These are phyloP conservation scores for Piloderma croceum DNA, from an alignment of 768 basidiomycete genomes.

Conservation along the genomic window DNA sequence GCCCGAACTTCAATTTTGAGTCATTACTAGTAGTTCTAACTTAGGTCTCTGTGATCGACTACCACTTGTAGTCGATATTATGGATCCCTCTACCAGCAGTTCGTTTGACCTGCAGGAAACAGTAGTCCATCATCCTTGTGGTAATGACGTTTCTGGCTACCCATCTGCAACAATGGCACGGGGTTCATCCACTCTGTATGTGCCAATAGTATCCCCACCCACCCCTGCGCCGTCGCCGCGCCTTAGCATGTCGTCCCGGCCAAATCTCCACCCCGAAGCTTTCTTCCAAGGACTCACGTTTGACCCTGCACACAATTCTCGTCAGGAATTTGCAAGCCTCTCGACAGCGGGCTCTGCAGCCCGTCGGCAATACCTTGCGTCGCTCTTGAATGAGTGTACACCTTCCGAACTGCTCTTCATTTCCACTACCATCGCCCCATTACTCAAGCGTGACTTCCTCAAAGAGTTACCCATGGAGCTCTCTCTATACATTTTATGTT, in stretches of 20 bases:
- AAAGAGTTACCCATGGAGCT: slow-evolving; percentile 48
- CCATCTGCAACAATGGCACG: neutral
- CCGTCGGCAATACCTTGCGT: slow-evolving; percentile 47
- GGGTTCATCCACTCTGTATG: slow-evolving; percentile 34
- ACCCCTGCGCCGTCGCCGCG: slow-evolving; percentile 60
- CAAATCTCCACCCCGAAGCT: slow-evolving; percentile 5
- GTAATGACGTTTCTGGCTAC: too few relatives aligned
- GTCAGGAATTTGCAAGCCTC: slow-evolving; percentile 28
- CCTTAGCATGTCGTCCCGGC: slow-evolving; percentile 17
- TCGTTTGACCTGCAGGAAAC: too few relatives aligned
- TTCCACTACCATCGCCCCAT: slow-evolving; percentile 55
- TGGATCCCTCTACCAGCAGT: too few relatives aligned
- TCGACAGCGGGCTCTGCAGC: slow-evolving; percentile 31
- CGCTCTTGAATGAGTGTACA: slow-evolving; percentile 48
- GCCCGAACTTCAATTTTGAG: too few relatives aligned
- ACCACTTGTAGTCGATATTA: too few relatives aligned
- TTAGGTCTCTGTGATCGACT: too few relatives aligned
- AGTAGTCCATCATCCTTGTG: too few relatives aligned
- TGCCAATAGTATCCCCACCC: slow-evolving; percentile 53
- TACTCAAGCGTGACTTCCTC: slow-evolving; percentile 60
- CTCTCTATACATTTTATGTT: slow-evolving; percentile 66
- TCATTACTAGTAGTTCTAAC: too few relatives aligned
- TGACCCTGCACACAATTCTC: slow-evolving; percentile 22
- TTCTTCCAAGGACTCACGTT: slow-evolving; percentile 7
- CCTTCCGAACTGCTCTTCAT: slow-evolving; percentile 62